Conservation (phyloP, 805 yeast species). For the Saccharomycopsis sp. region DNA sequence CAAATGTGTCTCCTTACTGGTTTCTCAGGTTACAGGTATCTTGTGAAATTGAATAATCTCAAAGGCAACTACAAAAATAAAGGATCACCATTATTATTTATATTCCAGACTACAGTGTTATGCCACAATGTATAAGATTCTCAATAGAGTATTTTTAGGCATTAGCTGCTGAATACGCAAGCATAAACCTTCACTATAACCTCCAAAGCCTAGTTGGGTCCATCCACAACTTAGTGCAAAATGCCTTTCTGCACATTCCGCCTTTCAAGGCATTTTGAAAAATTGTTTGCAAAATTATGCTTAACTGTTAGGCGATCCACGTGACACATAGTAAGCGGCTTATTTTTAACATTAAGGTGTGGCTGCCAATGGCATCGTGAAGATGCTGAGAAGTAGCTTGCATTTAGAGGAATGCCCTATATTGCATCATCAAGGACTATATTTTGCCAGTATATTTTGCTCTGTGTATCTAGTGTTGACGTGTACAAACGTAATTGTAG, state of each 20-base stretch:
- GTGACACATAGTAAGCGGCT: background rate
- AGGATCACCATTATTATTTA: background rate
- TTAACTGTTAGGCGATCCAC: background rate
- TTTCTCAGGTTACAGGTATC: background rate
- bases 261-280: background rate
- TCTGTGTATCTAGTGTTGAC: no score
- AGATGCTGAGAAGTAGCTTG: background rate
- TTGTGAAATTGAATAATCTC: background rate
- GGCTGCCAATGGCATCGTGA: background rate
- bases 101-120: background rate
- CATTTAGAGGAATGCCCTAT: background rate
- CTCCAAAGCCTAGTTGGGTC: background rate
- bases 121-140: background rate
- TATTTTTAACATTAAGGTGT: background rate
- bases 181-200: background rate
- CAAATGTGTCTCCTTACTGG: no score
- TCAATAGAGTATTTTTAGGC: slow-evolving; percentile 1
- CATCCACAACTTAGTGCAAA: background rate
- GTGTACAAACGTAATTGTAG: no score
- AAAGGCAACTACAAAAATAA: background rate
- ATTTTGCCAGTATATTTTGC: no score
- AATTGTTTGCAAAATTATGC: background rate
- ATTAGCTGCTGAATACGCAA: background rate
- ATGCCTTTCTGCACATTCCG: slow-evolving; percentile 1
- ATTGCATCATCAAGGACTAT: no score